Percentiles rank a stretch among this genome's conserved stretches.
These are phyloP conservation scores for Nemophila menziesii DNA, from an alignment of 257 asterid genomes.

Conservation along the genomic window DNA sequence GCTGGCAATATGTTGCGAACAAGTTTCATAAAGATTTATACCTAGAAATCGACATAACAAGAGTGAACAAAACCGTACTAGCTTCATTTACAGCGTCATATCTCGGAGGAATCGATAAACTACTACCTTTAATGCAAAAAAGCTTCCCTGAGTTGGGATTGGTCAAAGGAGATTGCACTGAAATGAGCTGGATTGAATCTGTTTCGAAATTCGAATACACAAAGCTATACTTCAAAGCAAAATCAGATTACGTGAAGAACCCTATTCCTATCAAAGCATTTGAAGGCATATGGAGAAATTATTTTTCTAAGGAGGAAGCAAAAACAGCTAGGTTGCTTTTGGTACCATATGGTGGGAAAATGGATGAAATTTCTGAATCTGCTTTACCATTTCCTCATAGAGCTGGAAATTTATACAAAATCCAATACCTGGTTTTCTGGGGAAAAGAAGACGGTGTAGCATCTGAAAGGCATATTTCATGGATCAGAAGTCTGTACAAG, in stretches of 20 bases:
- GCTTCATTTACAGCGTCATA: conserved; percentile 22
- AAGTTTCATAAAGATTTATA: conserved; percentile 25
- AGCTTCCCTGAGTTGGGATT: conserved; percentile 34
- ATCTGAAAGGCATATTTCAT: not conserved
- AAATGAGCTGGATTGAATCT: conserved; percentile 37
- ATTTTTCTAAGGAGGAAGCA: not conserved
- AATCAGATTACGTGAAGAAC: conserved; percentile 27
- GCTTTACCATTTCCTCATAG: conserved; percentile 10
- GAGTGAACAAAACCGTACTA: conserved; percentile 10
- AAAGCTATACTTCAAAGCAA: conserved; percentile 14
- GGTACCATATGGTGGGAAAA: conserved; percentile 7
- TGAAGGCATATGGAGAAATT: conserved; percentile 23
- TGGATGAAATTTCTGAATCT: conserved; percentile 4
- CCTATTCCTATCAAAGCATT: conserved; percentile 23
- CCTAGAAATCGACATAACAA: conserved; percentile 12
- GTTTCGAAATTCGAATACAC: conserved; percentile 7
- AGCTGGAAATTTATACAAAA: conserved; percentile 5
- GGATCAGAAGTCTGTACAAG: conserved; percentile 5
- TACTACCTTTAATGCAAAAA: conserved; percentile 21
- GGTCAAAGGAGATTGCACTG: conserved; percentile 20
- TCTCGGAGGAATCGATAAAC: conserved; percentile 21
- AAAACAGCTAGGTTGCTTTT: not conserved
- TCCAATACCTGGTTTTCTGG: not conserved
- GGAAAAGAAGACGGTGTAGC: not conserved
- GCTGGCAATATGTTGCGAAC: conserved; percentile 33